Evolutionary conservation across 345 rosid species (phyloP).

Genomic region (Euclidium syriacum): DNA sequence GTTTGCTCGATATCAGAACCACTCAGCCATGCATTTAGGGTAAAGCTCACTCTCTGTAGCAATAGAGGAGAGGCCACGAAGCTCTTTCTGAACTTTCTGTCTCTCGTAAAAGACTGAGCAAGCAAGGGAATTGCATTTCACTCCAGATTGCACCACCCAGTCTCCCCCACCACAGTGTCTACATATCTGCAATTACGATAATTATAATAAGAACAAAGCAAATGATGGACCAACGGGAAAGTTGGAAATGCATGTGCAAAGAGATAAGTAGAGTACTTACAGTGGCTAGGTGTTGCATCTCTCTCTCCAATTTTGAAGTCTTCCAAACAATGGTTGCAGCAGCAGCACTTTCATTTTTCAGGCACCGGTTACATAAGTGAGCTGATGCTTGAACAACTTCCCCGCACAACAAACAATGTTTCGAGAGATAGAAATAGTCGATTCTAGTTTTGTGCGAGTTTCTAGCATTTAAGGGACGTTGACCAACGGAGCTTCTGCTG

Average conservation of each 20-base stretch:
- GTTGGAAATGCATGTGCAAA: neutral
- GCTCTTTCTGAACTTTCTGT: constrained; percentile 84
- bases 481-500: constrained; percentile 53
- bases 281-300: constrained; percentile 82
- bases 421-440: constrained; percentile 80
- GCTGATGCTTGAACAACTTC: constrained; percentile 71
- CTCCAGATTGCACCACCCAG: constrained; percentile 81
- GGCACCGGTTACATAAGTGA: constrained; percentile 63
- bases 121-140: constrained; percentile 81
- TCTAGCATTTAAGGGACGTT: constrained; percentile 39
- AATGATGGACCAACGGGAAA: neutral
- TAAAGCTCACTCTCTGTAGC: constrained; percentile 58
- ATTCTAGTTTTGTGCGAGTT: constrained; percentile 63
- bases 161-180: constrained; percentile 95
- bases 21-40: constrained; percentile 77
- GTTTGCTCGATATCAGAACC: constrained; percentile 50
- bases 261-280: constrained; percentile 48
- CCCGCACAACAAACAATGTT: constrained; percentile 81
- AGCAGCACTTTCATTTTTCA: constrained; percentile 42
- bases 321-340: constrained; percentile 65
- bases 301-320: constrained; percentile 77
- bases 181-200: constrained; percentile 60
- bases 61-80: constrained; percentile 58
- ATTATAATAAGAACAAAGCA: neutral
- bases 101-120: constrained; percentile 92